Evolutionary conservation across 179 eudicot genomes (phyloP).

Genomic region (Amaranthus tricolor): DNA sequence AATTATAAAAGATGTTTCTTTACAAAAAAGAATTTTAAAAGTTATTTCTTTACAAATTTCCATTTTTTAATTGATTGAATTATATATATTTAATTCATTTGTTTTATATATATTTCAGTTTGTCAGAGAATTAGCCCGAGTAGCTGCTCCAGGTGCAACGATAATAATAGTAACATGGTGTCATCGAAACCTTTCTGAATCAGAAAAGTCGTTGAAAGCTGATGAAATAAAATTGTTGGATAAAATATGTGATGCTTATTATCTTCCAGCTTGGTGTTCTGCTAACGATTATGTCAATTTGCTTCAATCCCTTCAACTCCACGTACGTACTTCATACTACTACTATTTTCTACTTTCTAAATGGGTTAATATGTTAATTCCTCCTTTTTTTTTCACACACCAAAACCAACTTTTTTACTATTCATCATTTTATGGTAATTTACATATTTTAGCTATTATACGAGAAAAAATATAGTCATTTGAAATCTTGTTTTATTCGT

Average conservation of each 20-base stretch:
- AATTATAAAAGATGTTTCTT: too few species aligned
- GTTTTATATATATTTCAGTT: constrained; percentile 41
- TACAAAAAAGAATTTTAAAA: too few species aligned
- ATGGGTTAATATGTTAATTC: too few species aligned
- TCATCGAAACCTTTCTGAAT: constrained; percentile 80
- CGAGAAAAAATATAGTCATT: too few species aligned
- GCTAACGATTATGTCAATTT: constrained; percentile 76
- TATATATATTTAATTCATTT: too few species aligned
- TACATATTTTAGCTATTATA: too few species aligned
- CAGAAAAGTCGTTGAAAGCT: constrained; percentile 60
- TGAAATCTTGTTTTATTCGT: too few species aligned
- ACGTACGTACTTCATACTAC: constrained; percentile 36
- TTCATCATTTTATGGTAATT: too few species aligned
- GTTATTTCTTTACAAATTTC: too few species aligned
- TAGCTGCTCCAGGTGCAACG: constrained; percentile 87
- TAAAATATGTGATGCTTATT: constrained; percentile 78
- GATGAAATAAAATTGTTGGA: constrained; percentile 60
- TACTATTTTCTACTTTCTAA: not conserved
- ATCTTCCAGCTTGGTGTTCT: constrained; percentile 97
- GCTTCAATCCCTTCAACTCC: constrained; percentile 65
- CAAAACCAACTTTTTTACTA: too few species aligned
- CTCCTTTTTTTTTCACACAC: too few species aligned
- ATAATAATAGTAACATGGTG: constrained; percentile 97
- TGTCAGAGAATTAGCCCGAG: constrained; percentile 75
- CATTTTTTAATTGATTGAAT: too few species aligned